Conservation (phyloP, 495 filamentous ascomycete species). For the Margaritispora aquatica region DNA sequence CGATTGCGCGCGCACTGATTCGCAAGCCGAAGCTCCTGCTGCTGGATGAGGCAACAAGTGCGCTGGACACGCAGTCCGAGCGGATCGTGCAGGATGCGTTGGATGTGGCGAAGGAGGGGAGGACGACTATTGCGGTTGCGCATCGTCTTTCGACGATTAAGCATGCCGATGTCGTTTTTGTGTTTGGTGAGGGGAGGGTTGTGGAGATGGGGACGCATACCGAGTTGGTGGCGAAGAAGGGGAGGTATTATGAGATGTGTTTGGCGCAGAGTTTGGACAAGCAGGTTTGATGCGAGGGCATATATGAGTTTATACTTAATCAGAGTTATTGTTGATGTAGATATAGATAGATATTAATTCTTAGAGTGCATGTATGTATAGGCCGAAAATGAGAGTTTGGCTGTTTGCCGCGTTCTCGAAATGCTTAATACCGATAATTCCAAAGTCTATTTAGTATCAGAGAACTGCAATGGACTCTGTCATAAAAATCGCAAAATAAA, state of each 20-base stretch:
- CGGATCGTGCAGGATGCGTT: conserved; percentile 59
- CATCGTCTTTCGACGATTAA: conserved; percentile 46
- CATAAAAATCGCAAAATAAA: too few relatives aligned
- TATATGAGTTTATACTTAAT: background rate
- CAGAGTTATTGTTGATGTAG: background rate
- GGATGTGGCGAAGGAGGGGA: conserved; percentile 44
- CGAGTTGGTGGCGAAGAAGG: conserved; percentile 36
- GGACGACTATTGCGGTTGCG: conserved; percentile 66
- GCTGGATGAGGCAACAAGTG: conserved; percentile 63
- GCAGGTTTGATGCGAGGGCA: background rate
- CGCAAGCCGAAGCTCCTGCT: conserved; percentile 62
- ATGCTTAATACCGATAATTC: too few relatives aligned
- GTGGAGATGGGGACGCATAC: conserved; percentile 32
- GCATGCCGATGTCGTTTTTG: conserved; percentile 43
- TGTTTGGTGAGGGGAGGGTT: conserved; percentile 34
- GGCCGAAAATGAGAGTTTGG: background rate
- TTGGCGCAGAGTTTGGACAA: background rate
- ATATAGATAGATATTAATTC: background rate
- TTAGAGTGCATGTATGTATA: too few relatives aligned
- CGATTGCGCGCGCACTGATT: conserved; percentile 35
- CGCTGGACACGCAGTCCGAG: conserved; percentile 47
- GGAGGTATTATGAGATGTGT: conserved; percentile 38
- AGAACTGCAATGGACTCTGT: too few relatives aligned
- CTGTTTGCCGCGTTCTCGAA: too few relatives aligned
- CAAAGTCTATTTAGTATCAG: too few relatives aligned